A percentile compares a stretch with the other conserved stretches of the same genome.
Evolutionary conservation across 257 asterid species (phyloP).

Genomic region (Rehmannia glutinosa): DNA sequence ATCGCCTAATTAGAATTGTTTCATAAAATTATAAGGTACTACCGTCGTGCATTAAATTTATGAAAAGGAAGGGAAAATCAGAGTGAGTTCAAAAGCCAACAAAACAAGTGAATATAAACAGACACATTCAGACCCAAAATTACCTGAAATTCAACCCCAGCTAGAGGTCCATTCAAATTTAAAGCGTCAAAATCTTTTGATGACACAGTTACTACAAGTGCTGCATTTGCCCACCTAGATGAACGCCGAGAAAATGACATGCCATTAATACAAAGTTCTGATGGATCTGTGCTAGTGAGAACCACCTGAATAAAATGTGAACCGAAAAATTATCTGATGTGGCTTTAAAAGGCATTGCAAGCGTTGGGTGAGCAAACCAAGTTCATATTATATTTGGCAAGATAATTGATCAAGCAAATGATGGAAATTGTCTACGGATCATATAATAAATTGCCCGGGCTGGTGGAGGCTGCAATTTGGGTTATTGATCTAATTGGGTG

Average conservation of each 20-base stretch:
- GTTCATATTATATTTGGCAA: background rate
- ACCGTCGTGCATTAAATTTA: background rate
- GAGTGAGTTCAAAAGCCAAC: background rate
- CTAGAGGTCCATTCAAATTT: constrained; percentile 68
- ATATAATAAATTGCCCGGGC: background rate
- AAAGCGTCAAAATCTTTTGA: constrained; percentile 70
- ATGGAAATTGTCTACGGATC: background rate
- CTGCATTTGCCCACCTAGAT: constrained; percentile 96
- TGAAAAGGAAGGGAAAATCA: background rate
- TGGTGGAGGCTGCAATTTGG: background rate
- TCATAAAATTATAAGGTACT: background rate
- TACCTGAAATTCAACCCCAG: constrained; percentile 96
- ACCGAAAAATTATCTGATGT: background rate
- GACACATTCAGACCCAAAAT: constrained; percentile 1
- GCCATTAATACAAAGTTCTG: constrained; percentile 89
- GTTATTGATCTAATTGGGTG: no score
- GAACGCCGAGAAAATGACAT: constrained; percentile 95
- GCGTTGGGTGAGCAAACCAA: background rate
- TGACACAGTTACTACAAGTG: constrained; percentile 73
- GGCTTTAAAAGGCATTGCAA: background rate
- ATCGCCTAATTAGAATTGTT: background rate
- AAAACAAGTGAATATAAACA: background rate
- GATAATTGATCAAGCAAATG: background rate
- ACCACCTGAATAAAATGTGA: constrained; percentile 70
- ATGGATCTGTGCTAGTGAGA: constrained; percentile 82